Base-by-base conservation (phyloP, 352 stramenopile genomes). In the Globisporangium acanthophoron region DNA sequence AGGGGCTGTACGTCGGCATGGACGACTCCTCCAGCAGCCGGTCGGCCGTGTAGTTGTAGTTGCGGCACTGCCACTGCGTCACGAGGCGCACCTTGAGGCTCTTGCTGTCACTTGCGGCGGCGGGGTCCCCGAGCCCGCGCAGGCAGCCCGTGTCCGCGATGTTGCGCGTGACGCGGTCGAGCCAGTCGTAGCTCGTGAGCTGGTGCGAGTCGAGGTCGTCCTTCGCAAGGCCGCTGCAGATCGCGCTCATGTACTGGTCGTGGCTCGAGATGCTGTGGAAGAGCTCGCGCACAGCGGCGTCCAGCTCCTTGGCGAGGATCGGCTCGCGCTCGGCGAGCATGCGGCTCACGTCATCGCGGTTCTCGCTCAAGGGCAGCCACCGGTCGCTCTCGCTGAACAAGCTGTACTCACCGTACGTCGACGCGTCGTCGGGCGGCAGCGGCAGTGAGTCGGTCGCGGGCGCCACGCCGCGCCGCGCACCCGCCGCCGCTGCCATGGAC, bases 21-120 rank as follows among this genome's bases (percentile, higher is more conserved):
- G 73, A 83, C 47, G 74, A 80, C 62, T 87, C 76, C 54, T 87
- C 76, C 15, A 85, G 52, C 27, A 87, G 53, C 15, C 70, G 66
- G 52, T 83, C 73, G 16, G 76, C 73, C 12, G 74, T 85, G 65
- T 83, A 86, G 47, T 64, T 52, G 65, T 84, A 86, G 54, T 77
- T 76, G 27, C 76, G 71, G 67, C 76, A 86, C 54, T 71, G 71
- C 76, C 76, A 86, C 39, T 84, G 63, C 53, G 76, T 84, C 27
- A 85, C 58, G 9, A 87, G 56, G 8, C 70, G 65, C 2, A 87
- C 41, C 24, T 65, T 65, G 16, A 74, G 64, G 41, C 35, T 40
- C 29, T 66, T 52, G 21, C 37, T 37, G 27, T 5, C 51, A 54
- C 20, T 43, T 8, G 8, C 39, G 6, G 3, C 18, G 7, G 45